Percentiles rank a stretch among this genome's conserved stretches.
Conservation (phyloP, 108 stramenopile genomes). For the Cylindrotheca closterium region DNA sequence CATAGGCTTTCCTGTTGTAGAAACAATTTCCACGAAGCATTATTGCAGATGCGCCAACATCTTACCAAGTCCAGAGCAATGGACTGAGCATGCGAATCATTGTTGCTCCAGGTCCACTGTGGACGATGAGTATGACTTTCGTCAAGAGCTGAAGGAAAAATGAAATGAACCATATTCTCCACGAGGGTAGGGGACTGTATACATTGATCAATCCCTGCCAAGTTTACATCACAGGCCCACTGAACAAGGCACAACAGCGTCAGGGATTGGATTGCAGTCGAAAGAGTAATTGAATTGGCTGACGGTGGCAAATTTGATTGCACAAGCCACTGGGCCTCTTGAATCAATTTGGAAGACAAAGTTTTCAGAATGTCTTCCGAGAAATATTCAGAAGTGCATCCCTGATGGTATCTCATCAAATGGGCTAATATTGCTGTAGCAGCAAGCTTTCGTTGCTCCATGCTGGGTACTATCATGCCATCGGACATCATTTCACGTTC, state of each 20-base stretch:
- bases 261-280: conserved; percentile 15
- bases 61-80: conserved; percentile 9
- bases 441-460: conserved; percentile 4
- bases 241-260: conserved; percentile 24
- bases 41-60: conserved; percentile 10
- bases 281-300: too few species aligned
- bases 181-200: conserved; percentile 22
- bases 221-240: not conserved
- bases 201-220: conserved; percentile 10
- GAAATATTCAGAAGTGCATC: not conserved
- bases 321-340: not conserved
- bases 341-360: not conserved
- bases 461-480: not conserved
- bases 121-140: not conserved
- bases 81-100: too few species aligned
- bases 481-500: too few species aligned
- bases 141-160: not conserved
- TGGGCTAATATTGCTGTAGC: not conserved
- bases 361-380: not conserved
- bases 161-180: conserved; percentile 18
- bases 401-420: not conserved
- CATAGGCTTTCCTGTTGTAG: not conserved
- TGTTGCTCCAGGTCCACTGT: conserved; percentile 14
- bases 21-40: conserved; percentile 12
- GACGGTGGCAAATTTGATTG: too few species aligned